These are phyloP conservation scores for Coprinellus aureogranulatus DNA, from an alignment of 768 basidiomycete genomes.

Conservation along the genomic window DNA sequence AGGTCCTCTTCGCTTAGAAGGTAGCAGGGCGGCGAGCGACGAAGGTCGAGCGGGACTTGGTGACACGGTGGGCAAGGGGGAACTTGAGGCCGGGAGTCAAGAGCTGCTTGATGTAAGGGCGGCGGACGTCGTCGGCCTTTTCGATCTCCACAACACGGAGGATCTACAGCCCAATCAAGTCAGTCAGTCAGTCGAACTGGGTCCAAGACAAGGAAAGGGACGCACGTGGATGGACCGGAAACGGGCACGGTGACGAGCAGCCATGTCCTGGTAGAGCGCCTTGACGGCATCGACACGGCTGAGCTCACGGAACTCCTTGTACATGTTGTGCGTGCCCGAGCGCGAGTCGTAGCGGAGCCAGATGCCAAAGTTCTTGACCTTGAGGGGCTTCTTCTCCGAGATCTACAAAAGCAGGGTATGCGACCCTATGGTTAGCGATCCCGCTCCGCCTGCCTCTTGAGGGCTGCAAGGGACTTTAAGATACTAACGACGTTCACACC, in stretches of 20 bases:
- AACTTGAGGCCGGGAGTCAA: slow-evolving; percentile 88
- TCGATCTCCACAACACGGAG: slow-evolving; percentile 95
- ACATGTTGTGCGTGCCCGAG: slow-evolving; percentile 99
- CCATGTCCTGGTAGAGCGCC: slow-evolving; percentile 99
- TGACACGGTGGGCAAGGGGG: slow-evolving; percentile 90
- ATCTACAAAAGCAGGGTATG: slow-evolving; percentile 62
- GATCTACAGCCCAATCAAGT: too few species aligned
- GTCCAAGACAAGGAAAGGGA: too few species aligned
- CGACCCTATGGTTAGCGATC: slow-evolving; percentile 49
- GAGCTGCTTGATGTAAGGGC: slow-evolving; percentile 98
- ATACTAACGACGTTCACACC: slow-evolving; percentile 95
- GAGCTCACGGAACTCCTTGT: slow-evolving; percentile 98
- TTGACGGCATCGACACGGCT: slow-evolving; percentile 93
- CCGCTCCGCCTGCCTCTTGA: slow-evolving; percentile 86
- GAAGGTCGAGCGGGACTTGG: slow-evolving; percentile 77
- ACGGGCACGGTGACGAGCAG: slow-evolving; percentile 96
- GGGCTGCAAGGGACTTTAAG: slow-evolving; percentile 65
- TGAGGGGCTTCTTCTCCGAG: slow-evolving; percentile 94
- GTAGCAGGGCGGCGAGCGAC: slow-evolving; percentile 75
- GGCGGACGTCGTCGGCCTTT: slow-evolving; percentile 87
- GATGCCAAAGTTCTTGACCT: slow-evolving; percentile 99
- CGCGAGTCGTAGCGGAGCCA: slow-evolving; percentile 99
- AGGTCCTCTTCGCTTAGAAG: slow-evolving; percentile 52
- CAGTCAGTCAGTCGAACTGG: too few species aligned
- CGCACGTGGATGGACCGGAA: slow-evolving; percentile 97